Conservation (phyloP, 78 protist species). For the Dictyostelium intermedium region DNA sequence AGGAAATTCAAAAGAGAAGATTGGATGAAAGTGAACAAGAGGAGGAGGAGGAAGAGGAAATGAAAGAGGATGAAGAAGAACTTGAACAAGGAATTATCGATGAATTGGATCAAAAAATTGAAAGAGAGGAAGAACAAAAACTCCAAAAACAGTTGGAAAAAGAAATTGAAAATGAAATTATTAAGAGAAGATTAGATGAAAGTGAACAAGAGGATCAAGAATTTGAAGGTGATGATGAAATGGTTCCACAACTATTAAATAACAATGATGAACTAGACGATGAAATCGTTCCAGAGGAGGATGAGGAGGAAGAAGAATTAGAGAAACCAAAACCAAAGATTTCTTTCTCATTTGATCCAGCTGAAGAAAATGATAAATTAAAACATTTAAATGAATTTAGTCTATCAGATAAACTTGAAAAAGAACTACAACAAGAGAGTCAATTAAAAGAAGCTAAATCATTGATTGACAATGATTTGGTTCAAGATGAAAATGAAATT, state of each 20-base stretch:
- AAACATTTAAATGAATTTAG: neutral
- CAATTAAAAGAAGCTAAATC: neutral
- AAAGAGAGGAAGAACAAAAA: neutral
- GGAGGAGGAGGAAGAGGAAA: neutral
- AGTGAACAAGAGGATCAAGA: neutral
- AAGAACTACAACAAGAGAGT: neutral
- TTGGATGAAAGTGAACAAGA: neutral
- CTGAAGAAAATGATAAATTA: neutral
- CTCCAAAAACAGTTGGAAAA: neutral
- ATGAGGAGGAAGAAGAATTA: neutral
- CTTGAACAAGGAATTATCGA: neutral
- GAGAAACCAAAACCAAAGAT: neutral
- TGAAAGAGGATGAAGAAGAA: neutral
- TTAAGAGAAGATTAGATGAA: neutral
- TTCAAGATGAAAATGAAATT: neutral
- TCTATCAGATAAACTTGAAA: neutral
- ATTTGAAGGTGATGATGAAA: neutral
- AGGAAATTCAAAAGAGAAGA: neutral
- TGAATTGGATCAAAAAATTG: neutral
- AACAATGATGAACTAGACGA: neutral
- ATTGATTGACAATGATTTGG: neutral
- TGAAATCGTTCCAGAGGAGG: neutral
- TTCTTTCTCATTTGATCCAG: neutral
- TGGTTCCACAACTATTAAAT: neutral
- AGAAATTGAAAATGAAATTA: constrained; percentile 11